A percentile compares a stretch with the other conserved stretches of the same genome.
phyloP scores from a whole-genome alignment of 768 basidiomycete species.

The Boletus pseudo-olivaceus region DNA sequence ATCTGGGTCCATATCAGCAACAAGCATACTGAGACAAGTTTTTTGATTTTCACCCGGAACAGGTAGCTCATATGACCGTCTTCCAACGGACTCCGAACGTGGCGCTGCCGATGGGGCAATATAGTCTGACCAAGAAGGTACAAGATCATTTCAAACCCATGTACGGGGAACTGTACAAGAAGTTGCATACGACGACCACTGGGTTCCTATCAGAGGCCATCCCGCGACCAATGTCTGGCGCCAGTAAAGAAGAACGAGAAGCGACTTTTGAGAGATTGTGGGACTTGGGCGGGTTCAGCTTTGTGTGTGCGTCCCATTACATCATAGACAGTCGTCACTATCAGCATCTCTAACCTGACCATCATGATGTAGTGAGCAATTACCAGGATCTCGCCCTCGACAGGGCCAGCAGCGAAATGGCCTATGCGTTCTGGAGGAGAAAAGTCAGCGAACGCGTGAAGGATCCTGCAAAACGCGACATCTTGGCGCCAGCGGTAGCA shows the following conservation, averaged over 20 bases:
- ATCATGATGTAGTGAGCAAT: not conserved
- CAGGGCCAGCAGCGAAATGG: not conserved
- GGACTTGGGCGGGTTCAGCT: conserved; percentile 8
- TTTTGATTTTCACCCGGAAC: too few relatives aligned
- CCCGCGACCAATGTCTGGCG: not conserved
- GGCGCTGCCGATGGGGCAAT: conserved; percentile 11
- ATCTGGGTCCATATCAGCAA: not conserved
- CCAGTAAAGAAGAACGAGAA: conserved; percentile 7
- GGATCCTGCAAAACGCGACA: conserved; percentile 7
- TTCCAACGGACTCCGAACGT: conserved; percentile 17
- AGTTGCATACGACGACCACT: not conserved
- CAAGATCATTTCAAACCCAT: conserved; percentile 14
- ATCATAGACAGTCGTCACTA: too few relatives aligned
- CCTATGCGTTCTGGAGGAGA: conserved; percentile 14
- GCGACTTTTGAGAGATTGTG: conserved; percentile 10
- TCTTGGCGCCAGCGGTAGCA: conserved; percentile 13
- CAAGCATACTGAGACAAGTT: not conserved
- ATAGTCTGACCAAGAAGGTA: not conserved
- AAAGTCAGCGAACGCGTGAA: conserved; percentile 13
- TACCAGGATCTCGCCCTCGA: conserved; percentile 1
- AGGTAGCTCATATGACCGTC: conserved; percentile 13
- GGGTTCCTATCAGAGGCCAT: not conserved
- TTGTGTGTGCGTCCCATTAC: not conserved
- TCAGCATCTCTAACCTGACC: not conserved
- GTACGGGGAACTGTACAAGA: conserved; percentile 6